These are phyloP conservation scores for Clarireedia monteithiana DNA, from an alignment of 2,329 filamentous ascomycete genomes.

Conservation along the genomic window DNA sequence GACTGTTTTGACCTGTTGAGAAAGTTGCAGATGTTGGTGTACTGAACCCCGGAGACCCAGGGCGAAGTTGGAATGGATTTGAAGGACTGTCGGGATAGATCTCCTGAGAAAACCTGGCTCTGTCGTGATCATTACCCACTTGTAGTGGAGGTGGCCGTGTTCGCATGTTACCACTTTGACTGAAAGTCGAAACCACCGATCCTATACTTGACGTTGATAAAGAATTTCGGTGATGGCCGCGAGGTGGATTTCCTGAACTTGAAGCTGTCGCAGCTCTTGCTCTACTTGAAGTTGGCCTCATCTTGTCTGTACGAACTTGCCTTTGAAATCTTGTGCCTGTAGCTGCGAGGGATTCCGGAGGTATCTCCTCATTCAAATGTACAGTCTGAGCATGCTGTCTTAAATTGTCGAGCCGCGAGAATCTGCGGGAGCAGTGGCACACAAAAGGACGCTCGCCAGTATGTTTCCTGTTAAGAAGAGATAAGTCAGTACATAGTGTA, in stretches of 20 bases:
- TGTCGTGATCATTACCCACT: slow-evolving; percentile 64
- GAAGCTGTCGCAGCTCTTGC: slow-evolving; percentile 71
- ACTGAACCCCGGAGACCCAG: slow-evolving; percentile 66
- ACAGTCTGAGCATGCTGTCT: slow-evolving; percentile 96
- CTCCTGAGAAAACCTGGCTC: slow-evolving; percentile 60
- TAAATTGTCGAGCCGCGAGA: slow-evolving; percentile 90
- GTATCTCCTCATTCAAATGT: slow-evolving; percentile 95
- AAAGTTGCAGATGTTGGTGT: slow-evolving; percentile 82
- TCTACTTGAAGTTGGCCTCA: slow-evolving; percentile 63
- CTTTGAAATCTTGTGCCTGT: slow-evolving; percentile 87
- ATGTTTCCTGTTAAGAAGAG: slow-evolving; percentile 61
- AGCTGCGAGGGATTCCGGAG: slow-evolving; percentile 84
- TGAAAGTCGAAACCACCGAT: slow-evolving; percentile 53
- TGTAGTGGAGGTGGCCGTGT: slow-evolving; percentile 67
- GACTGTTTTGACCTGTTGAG: slow-evolving; percentile 68
- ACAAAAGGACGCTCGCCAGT: slow-evolving; percentile 95
- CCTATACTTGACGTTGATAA: slow-evolving; percentile 82
- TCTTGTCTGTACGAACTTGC: slow-evolving; percentile 81
- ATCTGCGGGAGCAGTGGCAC: slow-evolving; percentile 88
- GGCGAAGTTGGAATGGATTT: slow-evolving; percentile 57
- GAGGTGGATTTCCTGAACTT: slow-evolving; percentile 60
- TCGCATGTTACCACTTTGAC: slow-evolving; percentile 51
- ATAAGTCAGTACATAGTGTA: slow-evolving; percentile 12
- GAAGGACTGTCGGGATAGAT: slow-evolving; percentile 52
- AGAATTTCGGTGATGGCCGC: slow-evolving; percentile 75